Conservation (phyloP, 345 rosid species). For the Punica granatum region DNA sequence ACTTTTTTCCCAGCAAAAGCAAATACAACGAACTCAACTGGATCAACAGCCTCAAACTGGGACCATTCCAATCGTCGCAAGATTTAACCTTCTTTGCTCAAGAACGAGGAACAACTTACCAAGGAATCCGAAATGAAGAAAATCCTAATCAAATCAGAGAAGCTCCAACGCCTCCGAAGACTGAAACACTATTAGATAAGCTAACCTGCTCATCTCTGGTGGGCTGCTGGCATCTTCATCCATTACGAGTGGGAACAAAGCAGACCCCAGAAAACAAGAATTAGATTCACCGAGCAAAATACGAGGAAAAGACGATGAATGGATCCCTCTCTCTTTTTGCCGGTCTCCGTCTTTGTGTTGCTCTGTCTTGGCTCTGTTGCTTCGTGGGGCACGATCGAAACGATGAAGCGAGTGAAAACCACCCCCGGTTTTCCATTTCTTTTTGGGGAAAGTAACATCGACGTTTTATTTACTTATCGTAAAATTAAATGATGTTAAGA, state of each 20-base stretch:
- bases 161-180: neutral
- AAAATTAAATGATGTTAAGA: no score
- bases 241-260: neutral
- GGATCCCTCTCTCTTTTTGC: neutral
- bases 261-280: neutral
- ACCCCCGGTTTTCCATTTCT: neutral
- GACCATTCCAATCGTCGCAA: neutral
- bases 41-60: neutral
- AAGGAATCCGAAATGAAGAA: neutral
- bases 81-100: neutral
- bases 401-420: neutral
- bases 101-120: neutral
- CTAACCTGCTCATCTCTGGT: conserved; percentile 5
- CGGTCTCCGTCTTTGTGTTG: no score
- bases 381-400: neutral
- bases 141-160: neutral
- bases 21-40: neutral
- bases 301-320: neutral
- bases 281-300: neutral
- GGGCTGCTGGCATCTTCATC: conserved; percentile 4
- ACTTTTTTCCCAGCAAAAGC: neutral
- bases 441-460: no score
- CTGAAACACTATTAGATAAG: neutral
- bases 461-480: no score
- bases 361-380: no score